A percentile compares a stretch with the other conserved stretches of the same genome.
These are phyloP conservation scores for Hypoxylon sp. DNA, from an alignment of 2,329 filamentous ascomycete genomes.

Conservation along the genomic window DNA sequence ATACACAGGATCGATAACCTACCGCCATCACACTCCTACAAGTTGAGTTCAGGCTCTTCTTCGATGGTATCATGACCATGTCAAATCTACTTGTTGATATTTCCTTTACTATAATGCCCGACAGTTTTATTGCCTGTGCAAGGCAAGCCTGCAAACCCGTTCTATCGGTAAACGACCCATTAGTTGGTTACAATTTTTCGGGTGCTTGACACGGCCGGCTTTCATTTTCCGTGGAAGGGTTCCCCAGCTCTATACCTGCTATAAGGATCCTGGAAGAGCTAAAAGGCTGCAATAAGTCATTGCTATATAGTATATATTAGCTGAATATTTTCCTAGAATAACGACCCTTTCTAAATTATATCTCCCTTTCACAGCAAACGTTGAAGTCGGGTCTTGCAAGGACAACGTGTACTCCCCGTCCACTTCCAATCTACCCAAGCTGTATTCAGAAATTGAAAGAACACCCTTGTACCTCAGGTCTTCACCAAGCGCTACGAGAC, in stretches of 20 bases:
- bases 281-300: conserved; percentile 1
- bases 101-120: conserved; percentile 5
- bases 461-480: conserved; percentile 14
- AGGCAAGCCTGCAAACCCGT: conserved; percentile 26
- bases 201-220: conserved; percentile 30
- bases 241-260: conserved; percentile 10
- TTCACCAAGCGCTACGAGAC: conserved; percentile 30
- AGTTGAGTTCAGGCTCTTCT: conserved; percentile 3
- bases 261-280: conserved; percentile 17
- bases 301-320: conserved; percentile 12
- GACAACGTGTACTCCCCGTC: background rate
- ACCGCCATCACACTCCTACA: background rate
- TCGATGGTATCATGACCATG: conserved; percentile 1
- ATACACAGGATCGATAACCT: conserved; percentile 25
- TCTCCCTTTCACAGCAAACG: conserved; percentile 7
- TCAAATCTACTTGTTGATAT: conserved; percentile 2
- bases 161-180: conserved; percentile 23
- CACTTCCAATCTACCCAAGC: background rate
- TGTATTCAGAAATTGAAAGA: background rate
- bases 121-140: conserved; percentile 15
- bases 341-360: background rate
- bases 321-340: conserved; percentile 6
- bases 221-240: conserved; percentile 25
- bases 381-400: conserved; percentile 1
- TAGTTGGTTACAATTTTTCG: conserved; percentile 12